Evolutionary conservation across 108 stramenopile genomes (phyloP), one percentile per base, ranked within the genome.

Genomic region (Cyclotella atomus): DNA sequence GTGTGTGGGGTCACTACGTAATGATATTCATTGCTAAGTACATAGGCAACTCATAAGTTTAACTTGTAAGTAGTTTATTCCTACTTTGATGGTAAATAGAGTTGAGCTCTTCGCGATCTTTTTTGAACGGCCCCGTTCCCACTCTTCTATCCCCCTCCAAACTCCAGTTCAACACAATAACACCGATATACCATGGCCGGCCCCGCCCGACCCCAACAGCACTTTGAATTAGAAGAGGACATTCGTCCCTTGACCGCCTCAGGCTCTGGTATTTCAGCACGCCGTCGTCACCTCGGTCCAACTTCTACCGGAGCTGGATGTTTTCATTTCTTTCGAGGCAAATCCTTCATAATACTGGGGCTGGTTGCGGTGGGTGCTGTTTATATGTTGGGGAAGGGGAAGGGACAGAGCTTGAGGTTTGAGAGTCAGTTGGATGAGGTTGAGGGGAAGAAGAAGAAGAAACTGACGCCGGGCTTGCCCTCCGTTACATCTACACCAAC

Each of bases 391-490:
- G 56, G 56, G 29, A 57, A 57, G 12, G 56, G 32, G 56, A 57
- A 28, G 56, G 56, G 56, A n/a, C 56, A 57, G 56, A 57, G 30
- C 15, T 57, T 57, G n/a, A 12, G 47, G n/a, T 49, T 49, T 49
- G 17, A n/a, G 9, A n/a, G 16, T 10, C 12, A 9, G 38, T 41
- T 41, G 38, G n/a, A 49, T 49, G 47, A 49, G 9, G n/a, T n/a
- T 41, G 38, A 41, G 9, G 38, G 38, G 12, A 12, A 7, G 47
- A n/a, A 49, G 9, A 41, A 12, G 38, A 41, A 41, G 38, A 41
- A 12, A 9, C 38, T 12, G 38, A n/a, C n/a, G 47, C n/a, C 47
- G 47, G 47, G 47, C 12, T 6, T 6, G 6, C 9, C 9, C 12
- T 6, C 9, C 9, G 38, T 41, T 6, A 41, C 9, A 12, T 9